Evolutionary conservation across 2,329 filamentous ascomycete species (phyloP), one percentile per base, ranked within the genome.

Genomic region (Neoarthrinium moseri): DNA sequence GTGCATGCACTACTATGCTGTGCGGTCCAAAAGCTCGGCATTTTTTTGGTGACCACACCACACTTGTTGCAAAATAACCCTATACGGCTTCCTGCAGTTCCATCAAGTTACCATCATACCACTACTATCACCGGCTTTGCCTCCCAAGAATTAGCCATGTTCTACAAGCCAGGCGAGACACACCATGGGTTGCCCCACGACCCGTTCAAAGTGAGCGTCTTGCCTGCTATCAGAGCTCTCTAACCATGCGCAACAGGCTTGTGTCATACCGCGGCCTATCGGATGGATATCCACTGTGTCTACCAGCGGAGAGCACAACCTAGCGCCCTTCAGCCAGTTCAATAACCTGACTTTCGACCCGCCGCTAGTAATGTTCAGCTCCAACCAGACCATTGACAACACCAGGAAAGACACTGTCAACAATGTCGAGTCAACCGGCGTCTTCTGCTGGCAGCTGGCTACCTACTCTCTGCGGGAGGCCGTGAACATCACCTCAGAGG

Each of bases 261-360:
- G 80, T 60, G 78, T 84, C 3, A 66, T 82, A 33, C 80, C 80
- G 13, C 72, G 80, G 13, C 79, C 80, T 18, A 83, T 84, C 42
- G 81, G 80, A 51, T 84, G 80, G 79, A 83, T 84, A 55, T 79
- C 73, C 18, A 81, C 80, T 1, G 67, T 72, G 48, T 74, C 72
- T n/a, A 56, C 61, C 13, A 52, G 59, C 6, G 72, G 73, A 48
- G 56, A 63, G 39, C 67, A 76, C 57, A 83, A 83, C 52, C 71
- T 84, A 2, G 80, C 80, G 0, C 80, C 80, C 1, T 84, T 79
- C 63, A 74, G 67, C 0, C 80, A 84, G 61, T 84, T 84, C 70
- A 81, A 77, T 61, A 83, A 83, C 52, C 70, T 84, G 0, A 81
- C 77, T 24, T 84, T 81, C 62, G 78, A 82, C 56, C 80, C 80